phyloP scores from a whole-genome alignment of 2,329 filamentous ascomycete genomes.

The Rhexocercosporidium sp. region DNA sequence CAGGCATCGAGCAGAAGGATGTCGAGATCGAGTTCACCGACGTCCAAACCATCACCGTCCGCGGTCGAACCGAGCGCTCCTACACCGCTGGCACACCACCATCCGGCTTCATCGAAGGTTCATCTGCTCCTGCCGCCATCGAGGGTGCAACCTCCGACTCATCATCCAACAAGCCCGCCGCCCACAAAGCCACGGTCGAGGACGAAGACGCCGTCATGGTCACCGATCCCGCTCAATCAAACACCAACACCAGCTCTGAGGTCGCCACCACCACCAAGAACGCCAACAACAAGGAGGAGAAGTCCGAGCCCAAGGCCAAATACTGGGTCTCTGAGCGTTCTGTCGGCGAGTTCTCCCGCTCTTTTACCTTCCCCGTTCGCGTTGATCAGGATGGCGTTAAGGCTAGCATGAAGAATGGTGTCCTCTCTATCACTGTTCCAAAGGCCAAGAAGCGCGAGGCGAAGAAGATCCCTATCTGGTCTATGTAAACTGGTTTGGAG shows the following conservation, averaged over 20 bases:
- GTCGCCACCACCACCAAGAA: constrained; percentile 21
- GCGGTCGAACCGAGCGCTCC: constrained; percentile 70
- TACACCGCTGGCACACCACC: constrained; percentile 53
- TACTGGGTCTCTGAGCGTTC: constrained; percentile 76
- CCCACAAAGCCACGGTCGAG: constrained; percentile 62
- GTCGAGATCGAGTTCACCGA: constrained; percentile 82
- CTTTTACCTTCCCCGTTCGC: constrained; percentile 69
- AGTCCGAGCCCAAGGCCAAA: constrained; percentile 49
- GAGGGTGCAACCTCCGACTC: not conserved
- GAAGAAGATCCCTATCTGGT: constrained; percentile 57
- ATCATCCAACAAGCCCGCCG: constrained; percentile 16
- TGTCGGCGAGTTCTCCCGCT: constrained; percentile 70
- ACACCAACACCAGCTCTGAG: not conserved
- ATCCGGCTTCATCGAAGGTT: constrained; percentile 54
- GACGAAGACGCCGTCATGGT: constrained; percentile 40
- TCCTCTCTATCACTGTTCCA: constrained; percentile 67
- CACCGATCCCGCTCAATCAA: not conserved
- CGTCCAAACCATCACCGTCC: constrained; percentile 72
- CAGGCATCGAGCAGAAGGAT: constrained; percentile 75
- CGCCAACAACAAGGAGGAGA: constrained; percentile 28
- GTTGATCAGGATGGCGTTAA: constrained; percentile 67
- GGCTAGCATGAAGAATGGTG: constrained; percentile 68
- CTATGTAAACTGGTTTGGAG: not conserved
- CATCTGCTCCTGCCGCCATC: not conserved
- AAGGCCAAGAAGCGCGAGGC: constrained; percentile 66